Percentiles rank a stretch among this genome's conserved stretches.
These are phyloP conservation scores for Trichosporon sp. DNA, from an alignment of 1,284 basidiomycete species.

Conservation along the genomic window DNA sequence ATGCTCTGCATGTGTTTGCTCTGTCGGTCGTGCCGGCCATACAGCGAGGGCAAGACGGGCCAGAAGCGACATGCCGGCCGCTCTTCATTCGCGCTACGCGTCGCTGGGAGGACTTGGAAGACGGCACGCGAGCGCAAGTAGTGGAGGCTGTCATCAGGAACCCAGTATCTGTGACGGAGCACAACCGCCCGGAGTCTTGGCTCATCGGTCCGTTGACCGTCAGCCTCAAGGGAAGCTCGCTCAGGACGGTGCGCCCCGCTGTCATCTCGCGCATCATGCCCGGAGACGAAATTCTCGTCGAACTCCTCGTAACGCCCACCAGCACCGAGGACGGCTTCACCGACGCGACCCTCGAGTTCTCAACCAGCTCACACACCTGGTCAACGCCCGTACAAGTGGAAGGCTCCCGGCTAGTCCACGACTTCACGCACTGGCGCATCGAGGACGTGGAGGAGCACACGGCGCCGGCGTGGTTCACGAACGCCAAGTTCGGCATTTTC, in stretches of 20 bases:
- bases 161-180: neutral
- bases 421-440: conserved; percentile 2
- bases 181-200: neutral
- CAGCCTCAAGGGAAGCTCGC: neutral
- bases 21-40: neutral
- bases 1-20: conserved; percentile 10
- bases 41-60: neutral
- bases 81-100: neutral
- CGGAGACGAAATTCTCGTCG: no score
- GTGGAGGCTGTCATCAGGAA: conserved; percentile 6
- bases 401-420: neutral
- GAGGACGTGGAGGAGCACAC: neutral
- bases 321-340: no score
- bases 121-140: conserved; percentile 1
- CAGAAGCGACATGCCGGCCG: neutral
- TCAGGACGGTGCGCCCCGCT: no score
- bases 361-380: neutral
- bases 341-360: neutral
- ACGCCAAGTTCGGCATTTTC: conserved; percentile 47
- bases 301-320: no score
- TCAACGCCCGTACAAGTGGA: neutral
- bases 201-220: neutral
- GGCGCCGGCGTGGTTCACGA: conserved; percentile 13
- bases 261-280: no score
- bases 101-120: conserved; percentile 6